Base-by-base conservation (phyloP, 176 grass and related monocot species). In the Carex scoparia region DNA sequence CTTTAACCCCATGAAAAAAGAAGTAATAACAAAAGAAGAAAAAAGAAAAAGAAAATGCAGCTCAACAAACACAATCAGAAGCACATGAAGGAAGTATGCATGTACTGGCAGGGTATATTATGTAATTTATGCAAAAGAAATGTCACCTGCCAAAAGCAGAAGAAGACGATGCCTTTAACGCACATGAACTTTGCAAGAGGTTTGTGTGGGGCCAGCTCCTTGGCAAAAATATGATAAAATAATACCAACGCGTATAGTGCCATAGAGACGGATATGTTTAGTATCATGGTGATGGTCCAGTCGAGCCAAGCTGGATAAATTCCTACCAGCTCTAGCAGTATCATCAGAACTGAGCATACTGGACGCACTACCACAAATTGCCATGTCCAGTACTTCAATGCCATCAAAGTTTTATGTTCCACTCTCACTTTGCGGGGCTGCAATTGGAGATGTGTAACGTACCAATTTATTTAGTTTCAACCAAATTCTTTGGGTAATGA, bases 321-420 rank as follows among this genome's bases (percentile, higher is more conserved):
- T 19, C 96, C 93, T 89, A 99, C 81, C 87, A 95, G 88, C 91
- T 99, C 93, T 85, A 99, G 84, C 18, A 85, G 61, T 86, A 95
- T 95, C 86, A 99, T 94, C 70, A 95, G 67, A 69, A 94, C 62
- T 80, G 96, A 94, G 84, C 91, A 93, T 32, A 95, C 79, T 61
- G 96, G 93, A 84, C 96, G 92, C 81, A 99, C 69, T 69, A 99
- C 61, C 71, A 99, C 96, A 93, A 99, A 99, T 87, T 99, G 96
- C 96, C 96, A 99, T 59, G 96, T 99, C 96, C 96, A 99, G 86
- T 99, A 99, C 76, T 99, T 99, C 66, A 99, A 87, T 83, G 93
- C 90, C 84, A 81, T 94, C 58, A 99, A 46, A 85, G 96, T 99
- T n/a, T 90, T 90, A 75, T 94, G 93, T 82, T 99, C 96, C 84